Evolutionary conservation across 441 rosid species (phyloP), one percentile per base, ranked within the genome.

Genomic region (Pelargonium myrrhifolium): DNA sequence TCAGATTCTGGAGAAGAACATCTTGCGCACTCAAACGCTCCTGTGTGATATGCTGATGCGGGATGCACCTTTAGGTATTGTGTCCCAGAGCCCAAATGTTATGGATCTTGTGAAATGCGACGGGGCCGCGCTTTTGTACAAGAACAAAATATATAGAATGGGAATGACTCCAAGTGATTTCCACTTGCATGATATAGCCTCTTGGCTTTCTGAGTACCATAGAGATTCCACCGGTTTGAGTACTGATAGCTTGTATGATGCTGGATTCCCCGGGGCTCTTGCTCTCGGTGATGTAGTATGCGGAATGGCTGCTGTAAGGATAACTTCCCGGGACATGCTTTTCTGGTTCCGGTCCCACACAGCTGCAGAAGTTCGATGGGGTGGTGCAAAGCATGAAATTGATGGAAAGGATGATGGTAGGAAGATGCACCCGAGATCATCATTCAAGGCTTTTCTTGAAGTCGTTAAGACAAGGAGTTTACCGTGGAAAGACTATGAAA

Each of bases 291-390:
- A 83, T 71, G 80, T 84, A 56, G 82, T 86, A 55, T 86, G 92
- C 63, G 94, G 96, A 70, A 87, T 91, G 85, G 92, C 92, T 51
- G 86, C 86, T 2, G 75, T 84, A 14, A 78, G 74, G 75, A 87
- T 89, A 31, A 75, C 83, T 18, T 77, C 86, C 22, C 83, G 80
- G 72, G 92, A 89, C 71, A 85, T 87, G 58, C 82, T 91, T 62
- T 91, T 91, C 64, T 91, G 97, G 97, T 91, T 91, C 72, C 84
- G 96, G 72, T 87, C 96, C 69, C 82, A 82, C 72, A 83, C 87
- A 18, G 94, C 89, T 2, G 86, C 85, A 73, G 86, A 91, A 82
- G 81, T 91, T 72, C 84, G 77, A 76, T 91, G 97, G 96, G 92
- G 92, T 75, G 97, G 97, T 62, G 94, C 94, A 26, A 87, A 89